These are phyloP conservation scores for Lolium multiflorum DNA, from an alignment of 176 grass and related monocot genomes.

Conservation along the genomic window DNA sequence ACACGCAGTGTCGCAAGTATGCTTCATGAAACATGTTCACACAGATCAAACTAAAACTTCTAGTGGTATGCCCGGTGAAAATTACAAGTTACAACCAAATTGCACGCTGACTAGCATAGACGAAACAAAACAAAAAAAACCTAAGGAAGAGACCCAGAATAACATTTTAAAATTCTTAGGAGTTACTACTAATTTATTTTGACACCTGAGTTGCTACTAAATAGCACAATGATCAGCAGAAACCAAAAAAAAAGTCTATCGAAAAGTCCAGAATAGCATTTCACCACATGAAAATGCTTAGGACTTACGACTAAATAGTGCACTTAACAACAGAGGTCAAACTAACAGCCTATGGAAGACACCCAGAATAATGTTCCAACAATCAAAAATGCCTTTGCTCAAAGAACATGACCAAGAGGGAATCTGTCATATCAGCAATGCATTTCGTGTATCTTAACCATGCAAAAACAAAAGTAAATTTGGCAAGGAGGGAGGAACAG, in stretches of 20 bases:
- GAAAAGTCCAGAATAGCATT: background rate
- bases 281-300: background rate
- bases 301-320: background rate
- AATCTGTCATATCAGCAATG: too few relatives aligned
- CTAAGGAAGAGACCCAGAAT: too few relatives aligned
- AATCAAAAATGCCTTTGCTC: background rate
- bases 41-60: background rate
- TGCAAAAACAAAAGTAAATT: background rate
- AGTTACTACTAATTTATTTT: too few relatives aligned
- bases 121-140: too few relatives aligned
- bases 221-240: background rate
- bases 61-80: too few relatives aligned
- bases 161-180: too few relatives aligned
- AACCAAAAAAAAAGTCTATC: background rate
- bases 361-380: background rate
- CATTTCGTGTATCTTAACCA: background rate
- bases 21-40: background rate
- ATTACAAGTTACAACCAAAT: background rate
- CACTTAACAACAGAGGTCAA: background rate
- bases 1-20: background rate
- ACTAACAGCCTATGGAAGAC: background rate
- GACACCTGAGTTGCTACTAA: too few relatives aligned
- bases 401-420: background rate
- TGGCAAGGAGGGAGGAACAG: background rate
- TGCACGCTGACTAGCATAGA: background rate